Conservation (phyloP, 768 basidiomycete genomes). For the Gelatoporia subvermispora region DNA sequence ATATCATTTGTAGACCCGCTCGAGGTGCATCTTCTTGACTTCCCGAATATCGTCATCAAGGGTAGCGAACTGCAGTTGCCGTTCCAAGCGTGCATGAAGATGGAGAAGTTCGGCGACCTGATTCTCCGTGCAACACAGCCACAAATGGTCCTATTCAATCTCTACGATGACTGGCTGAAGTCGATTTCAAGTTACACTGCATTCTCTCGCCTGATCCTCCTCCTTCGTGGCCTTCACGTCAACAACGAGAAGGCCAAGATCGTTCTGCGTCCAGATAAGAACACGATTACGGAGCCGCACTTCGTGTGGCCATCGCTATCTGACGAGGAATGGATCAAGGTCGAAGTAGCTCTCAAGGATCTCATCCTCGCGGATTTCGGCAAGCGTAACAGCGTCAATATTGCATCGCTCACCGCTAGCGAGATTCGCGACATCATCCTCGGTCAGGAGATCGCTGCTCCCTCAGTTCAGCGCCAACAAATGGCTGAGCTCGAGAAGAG, state of each 20-base stretch:
- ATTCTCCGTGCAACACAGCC: conserved; percentile 96
- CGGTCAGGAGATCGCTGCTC: conserved; percentile 96
- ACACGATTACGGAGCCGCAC: conserved; percentile 94
- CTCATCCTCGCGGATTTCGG: conserved; percentile 97
- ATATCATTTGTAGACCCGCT: conserved; percentile 59
- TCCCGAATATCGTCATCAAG: conserved; percentile 99
- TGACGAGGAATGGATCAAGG: conserved; percentile 98
- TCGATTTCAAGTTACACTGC: conserved; percentile 98
- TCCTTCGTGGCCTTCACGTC: conserved; percentile 94
- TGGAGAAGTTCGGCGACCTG: conserved; percentile 99
- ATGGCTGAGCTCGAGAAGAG: conserved; percentile 99
- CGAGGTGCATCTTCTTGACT: conserved; percentile 97
- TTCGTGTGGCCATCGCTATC: conserved; percentile 94
- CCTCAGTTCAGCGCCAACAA: conserved; percentile 94
- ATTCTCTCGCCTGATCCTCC: conserved; percentile 95
- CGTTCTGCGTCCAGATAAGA: conserved; percentile 95
- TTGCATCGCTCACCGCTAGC: conserved; percentile 92
- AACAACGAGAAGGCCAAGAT: conserved; percentile 99
- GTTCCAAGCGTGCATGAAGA: conserved; percentile 99
- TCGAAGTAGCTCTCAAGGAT: conserved; percentile 98
- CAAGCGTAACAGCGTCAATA: conserved; percentile 98
- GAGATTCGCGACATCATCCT: conserved; percentile 98
- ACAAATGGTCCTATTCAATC: conserved; percentile 97
- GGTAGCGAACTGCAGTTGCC: conserved; percentile 96
- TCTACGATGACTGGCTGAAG: conserved; percentile 99